phyloP scores from a whole-genome alignment of 139 green algal genomes.

The Chlamydomonas sphaeroides region DNA sequence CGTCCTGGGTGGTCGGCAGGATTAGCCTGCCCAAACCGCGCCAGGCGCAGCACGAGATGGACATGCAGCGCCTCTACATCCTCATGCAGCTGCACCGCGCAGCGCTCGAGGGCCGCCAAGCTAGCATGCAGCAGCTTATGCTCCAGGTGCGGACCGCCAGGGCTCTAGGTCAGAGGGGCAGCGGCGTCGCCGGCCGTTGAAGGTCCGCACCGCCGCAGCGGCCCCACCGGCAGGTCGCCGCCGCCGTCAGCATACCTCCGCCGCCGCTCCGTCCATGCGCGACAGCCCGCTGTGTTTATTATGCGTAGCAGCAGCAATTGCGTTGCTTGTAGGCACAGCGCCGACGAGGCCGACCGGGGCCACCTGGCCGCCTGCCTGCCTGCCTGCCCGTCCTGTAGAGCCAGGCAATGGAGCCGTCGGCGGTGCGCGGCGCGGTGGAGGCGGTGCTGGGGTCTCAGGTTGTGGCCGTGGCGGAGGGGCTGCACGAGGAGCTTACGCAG shows the following conservation, averaged over 20 bases:
- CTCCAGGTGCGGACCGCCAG: slow-evolving; percentile 16
- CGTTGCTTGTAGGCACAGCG: too few species aligned
- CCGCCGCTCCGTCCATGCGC: too few species aligned
- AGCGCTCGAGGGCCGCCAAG: background rate
- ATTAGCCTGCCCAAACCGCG: slow-evolving; percentile 31
- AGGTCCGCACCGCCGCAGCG: too few species aligned
- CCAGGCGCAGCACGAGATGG: slow-evolving; percentile 25
- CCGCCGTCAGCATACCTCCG: too few species aligned
- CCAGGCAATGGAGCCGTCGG: background rate
- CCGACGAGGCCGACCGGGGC: too few species aligned
- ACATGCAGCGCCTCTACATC: slow-evolving; percentile 31
- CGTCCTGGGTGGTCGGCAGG: slow-evolving; percentile 18
- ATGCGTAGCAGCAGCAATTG: too few species aligned
- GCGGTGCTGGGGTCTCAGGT: slow-evolving; percentile 13
- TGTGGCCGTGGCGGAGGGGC: background rate
- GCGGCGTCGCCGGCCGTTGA: too few species aligned
- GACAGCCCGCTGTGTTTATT: too few species aligned
- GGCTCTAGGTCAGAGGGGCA: too few species aligned
- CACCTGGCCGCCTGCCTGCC: background rate
- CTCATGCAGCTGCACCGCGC: slow-evolving; percentile 10
- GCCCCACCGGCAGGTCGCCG: too few species aligned
- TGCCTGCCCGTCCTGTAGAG: background rate
- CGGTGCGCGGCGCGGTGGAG: slow-evolving; percentile 1
- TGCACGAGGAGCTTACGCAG: slow-evolving; percentile 26
- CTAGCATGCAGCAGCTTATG: slow-evolving; percentile 7